Evolutionary conservation across 371 early-diverging fungal species (phyloP), one percentile per base, ranked within the genome.

Genomic region (Batkoa obscura): DNA sequence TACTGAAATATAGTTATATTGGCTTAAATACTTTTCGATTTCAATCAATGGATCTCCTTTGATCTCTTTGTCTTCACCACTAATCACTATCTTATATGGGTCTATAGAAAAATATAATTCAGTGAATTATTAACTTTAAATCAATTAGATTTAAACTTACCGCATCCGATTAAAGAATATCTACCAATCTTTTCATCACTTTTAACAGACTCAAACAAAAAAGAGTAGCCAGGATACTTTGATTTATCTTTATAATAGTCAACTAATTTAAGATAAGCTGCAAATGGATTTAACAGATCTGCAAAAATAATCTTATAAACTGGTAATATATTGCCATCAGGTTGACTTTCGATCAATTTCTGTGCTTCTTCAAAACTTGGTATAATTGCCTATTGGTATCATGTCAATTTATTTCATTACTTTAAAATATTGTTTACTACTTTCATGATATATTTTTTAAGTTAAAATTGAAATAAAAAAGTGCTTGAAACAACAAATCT

Each of bases 231-330:
- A 15, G 5, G 17, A 4, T 15, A 5, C 12, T 45, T 15, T 4
- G 45, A 23, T 15, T 23, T 6, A 5, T 45, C 23, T 34, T 53
- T 53, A 13, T 8, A 30, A 37, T 36, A 6, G 8, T 53, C 53
- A 63, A 80, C 76, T 8, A 94, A 75, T 64, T 85, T 86, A 52
- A 94, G 82, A 62, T 93, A 97, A 12, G 92, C 94, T 35, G 89
- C 77, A n/a, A 94, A 91, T 32, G 97, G 97, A 8, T 94, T 97
- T 43, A 94, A 71, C 59, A 91, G 74, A 65, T 97, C 97, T 23
- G 88, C 86, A 33, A 83, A 79, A 31, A 94, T 76, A 64, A 84
- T 81, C 30, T 75, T 72, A 71, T 79, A 92, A 53, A 94, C 80
- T 23, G 97, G 97, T 56, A 94, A 78, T 17, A 83, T 81, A 67